These are phyloP conservation scores for Cladophialophora exuberans DNA, from an alignment of 2,329 filamentous ascomycete species.

Conservation along the genomic window DNA sequence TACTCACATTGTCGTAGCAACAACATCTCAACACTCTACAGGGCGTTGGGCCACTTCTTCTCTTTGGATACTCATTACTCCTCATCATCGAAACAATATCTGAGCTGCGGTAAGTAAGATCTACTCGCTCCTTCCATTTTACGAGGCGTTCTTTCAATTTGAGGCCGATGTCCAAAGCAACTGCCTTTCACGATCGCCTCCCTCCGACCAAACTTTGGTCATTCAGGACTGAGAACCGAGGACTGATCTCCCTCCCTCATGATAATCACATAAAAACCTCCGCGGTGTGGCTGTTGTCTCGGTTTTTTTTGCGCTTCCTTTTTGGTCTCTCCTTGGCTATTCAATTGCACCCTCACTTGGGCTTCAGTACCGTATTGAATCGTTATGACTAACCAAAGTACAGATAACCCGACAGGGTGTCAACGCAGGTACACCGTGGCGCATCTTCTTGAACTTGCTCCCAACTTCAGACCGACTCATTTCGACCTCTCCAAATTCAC, in stretches of 20 bases:
- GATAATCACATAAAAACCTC: neutral
- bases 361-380: constrained; percentile 15
- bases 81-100: too few relatives aligned
- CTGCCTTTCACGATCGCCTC: too few relatives aligned
- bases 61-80: too few relatives aligned
- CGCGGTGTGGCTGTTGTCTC: constrained; percentile 15
- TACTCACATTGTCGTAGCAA: too few relatives aligned
- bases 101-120: too few relatives aligned
- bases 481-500: constrained; percentile 35
- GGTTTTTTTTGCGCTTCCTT: constrained; percentile 14
- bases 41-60: too few relatives aligned
- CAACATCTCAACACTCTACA: too few relatives aligned
- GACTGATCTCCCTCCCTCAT: neutral
- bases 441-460: constrained; percentile 31
- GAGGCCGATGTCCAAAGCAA: neutral
- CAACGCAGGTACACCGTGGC: constrained; percentile 28
- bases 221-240: neutral
- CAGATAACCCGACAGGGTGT: constrained; percentile 23
- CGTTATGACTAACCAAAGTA: constrained; percentile 32
- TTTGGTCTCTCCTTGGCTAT: constrained; percentile 28
- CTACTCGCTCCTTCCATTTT: constrained; percentile 1
- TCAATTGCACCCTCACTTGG: constrained; percentile 12
- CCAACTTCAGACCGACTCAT: constrained; percentile 17
- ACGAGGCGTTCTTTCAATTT: constrained; percentile 9
- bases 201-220: too few relatives aligned